Base-by-base conservation (phyloP, 768 basidiomycete species). In the Kwoniella shandongensis region DNA sequence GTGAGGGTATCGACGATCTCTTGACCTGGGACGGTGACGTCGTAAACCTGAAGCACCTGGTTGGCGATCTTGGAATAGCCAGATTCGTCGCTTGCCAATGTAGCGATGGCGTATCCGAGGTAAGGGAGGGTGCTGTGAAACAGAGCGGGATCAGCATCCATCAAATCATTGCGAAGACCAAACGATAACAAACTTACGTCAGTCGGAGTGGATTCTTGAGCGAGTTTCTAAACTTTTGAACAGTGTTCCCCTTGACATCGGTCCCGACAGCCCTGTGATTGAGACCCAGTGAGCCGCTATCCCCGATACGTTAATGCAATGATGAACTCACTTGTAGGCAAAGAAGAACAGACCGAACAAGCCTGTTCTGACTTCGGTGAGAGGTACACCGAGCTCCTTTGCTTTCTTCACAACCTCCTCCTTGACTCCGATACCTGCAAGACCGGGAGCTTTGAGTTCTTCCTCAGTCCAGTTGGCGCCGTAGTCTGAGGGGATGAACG, bases 401-500 rank as follows among this genome's bases (percentile, higher is more conserved):
- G 47, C 39, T 6, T 44, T 23, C 3, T 53, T 17, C 20, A 53
- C 45, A 17, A 57, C 46, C 15, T 52, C 20, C 26, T 30, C 26
- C 29, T 62, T 62, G 13, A 13, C 44, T 7, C 15, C 35, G 30
- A 62, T 41, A 2, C 12, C 12, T 23, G 51, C n/a, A 20, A 57
- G 36, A 7, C 22, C 36, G 20, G 49, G 45, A 18, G 20, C 44
- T 17, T 38, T 27, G 11, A 41, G 36, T 40, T 62, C 55, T 25
- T 61, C 38, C 12, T 45, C 35, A 17, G 54, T 54, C 61, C 61
- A 62, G 38, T 32, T 42, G 20, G 51, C 36, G 7, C 61, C 61
- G 40, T 53, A 62, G 18, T 55, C 56, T 11, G 61, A 62, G 13
- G 44, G 55, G 25, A 57, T 44, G 46, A 62, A 62, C 2, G 50